These are phyloP conservation scores for Kwoniella shandongensis DNA, from an alignment of 768 basidiomycete species.

Conservation along the genomic window DNA sequence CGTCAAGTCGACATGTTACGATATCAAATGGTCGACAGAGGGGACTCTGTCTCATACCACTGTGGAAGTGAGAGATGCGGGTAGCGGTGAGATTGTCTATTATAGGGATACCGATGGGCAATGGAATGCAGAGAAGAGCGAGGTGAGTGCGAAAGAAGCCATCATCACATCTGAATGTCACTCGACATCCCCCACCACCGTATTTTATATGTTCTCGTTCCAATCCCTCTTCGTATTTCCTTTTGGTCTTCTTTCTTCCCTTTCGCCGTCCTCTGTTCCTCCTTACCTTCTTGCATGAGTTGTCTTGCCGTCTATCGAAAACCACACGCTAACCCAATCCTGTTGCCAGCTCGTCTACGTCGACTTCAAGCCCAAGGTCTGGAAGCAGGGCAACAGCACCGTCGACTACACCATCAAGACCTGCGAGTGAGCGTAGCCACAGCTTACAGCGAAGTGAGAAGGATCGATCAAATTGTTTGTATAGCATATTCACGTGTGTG, in stretches of 20 bases:
- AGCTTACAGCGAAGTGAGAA: too few species aligned
- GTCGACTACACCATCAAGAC: conserved; percentile 47
- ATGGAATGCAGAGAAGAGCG: conserved; percentile 48
- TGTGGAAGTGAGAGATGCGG: conserved; percentile 47
- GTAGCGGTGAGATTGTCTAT: conserved; percentile 43
- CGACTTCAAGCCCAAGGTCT: conserved; percentile 50
- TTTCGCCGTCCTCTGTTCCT: too few species aligned
- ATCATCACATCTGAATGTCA: background rate
- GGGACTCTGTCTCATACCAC: conserved; percentile 49
- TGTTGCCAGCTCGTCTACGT: conserved; percentile 46
- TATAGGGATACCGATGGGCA: conserved; percentile 50
- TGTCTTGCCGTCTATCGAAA: too few species aligned
- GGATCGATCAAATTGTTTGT: too few species aligned
- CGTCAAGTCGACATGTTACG: conserved; percentile 44
- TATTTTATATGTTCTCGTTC: too few species aligned
- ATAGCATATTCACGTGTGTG: too few species aligned
- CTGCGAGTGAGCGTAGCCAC: conserved; percentile 31
- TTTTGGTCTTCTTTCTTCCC: too few species aligned
- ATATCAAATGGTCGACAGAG: conserved; percentile 48
- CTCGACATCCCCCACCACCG: background rate
- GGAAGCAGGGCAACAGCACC: conserved; percentile 42
- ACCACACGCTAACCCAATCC: background rate
- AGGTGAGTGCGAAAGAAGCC: conserved; percentile 46
- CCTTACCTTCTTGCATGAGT: too few species aligned
- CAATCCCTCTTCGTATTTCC: too few species aligned